These are phyloP conservation scores for Backusella mclennaniae DNA, from an alignment of 192 early-diverging fungal genomes.

Conservation along the genomic window DNA sequence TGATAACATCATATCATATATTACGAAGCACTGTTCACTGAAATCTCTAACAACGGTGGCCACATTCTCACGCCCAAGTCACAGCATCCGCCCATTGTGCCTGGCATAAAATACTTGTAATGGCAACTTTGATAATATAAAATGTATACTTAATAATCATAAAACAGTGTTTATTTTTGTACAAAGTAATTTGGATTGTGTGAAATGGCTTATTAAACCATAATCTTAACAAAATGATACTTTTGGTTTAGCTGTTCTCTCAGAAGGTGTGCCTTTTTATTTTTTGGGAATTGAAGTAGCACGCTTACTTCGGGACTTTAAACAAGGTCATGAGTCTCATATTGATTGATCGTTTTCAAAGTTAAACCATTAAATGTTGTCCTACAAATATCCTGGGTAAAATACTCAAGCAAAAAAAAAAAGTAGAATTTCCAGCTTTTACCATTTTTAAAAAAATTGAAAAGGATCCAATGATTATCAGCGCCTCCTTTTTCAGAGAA, in stretches of 20 bases:
- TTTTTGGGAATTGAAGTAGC: background rate
- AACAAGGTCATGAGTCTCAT: background rate
- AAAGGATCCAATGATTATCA: background rate
- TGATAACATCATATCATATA: background rate
- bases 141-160: background rate
- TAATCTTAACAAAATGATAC: background rate
- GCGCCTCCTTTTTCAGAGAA: background rate
- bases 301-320: background rate
- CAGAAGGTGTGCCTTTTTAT: background rate
- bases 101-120: background rate
- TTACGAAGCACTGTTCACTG: background rate
- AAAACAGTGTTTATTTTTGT: background rate
- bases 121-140: background rate
- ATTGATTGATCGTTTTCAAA: background rate
- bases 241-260: background rate
- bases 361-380: background rate
- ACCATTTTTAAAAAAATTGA: background rate
- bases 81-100: background rate
- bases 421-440: background rate
- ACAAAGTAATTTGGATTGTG: background rate
- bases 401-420: background rate
- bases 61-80: background rate
- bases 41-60: background rate
- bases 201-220: background rate
- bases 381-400: background rate